These are phyloP conservation scores for Neonectria ditissima DNA, from an alignment of 2,329 filamentous ascomycete species.

Conservation along the genomic window DNA sequence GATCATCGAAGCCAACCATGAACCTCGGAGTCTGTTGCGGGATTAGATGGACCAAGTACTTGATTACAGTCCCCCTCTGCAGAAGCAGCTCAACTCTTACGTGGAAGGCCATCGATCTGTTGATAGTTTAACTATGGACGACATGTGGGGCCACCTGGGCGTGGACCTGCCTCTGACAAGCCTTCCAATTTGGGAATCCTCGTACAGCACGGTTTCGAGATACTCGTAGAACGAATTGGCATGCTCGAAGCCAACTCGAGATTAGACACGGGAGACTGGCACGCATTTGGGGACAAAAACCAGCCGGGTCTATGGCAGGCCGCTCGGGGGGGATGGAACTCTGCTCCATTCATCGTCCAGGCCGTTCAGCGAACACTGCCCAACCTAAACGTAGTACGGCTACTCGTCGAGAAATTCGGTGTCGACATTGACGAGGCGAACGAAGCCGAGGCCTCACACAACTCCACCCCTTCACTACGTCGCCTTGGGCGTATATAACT, in stretches of 20 bases:
- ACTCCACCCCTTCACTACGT: constrained; percentile 25
- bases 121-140: constrained; percentile 23
- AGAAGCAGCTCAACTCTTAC: constrained; percentile 37
- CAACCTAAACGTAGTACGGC: constrained; percentile 50
- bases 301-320: constrained; percentile 35
- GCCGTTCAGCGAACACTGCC: constrained; percentile 48
- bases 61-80: constrained; percentile 46
- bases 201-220: constrained; percentile 31
- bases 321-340: neutral
- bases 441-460: constrained; percentile 9
- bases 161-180: constrained; percentile 29
- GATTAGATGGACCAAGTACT: constrained; percentile 53
- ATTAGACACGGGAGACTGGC: constrained; percentile 33
- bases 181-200: constrained; percentile 22
- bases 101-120: constrained; percentile 9
- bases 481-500: too few species aligned
- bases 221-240: constrained; percentile 35
- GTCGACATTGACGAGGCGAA: constrained; percentile 48
- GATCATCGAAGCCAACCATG: constrained; percentile 52
- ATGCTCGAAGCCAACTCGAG: constrained; percentile 20
- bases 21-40: constrained; percentile 45
- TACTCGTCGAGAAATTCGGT: constrained; percentile 49
- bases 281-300: constrained; percentile 31
- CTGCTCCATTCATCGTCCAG: constrained; percentile 38
- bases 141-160: constrained; percentile 48